Evolutionary conservation across 176 grass and related monocot species (phyloP), one percentile per base, ranked within the genome.

Genomic region (Juncus effusus): DNA sequence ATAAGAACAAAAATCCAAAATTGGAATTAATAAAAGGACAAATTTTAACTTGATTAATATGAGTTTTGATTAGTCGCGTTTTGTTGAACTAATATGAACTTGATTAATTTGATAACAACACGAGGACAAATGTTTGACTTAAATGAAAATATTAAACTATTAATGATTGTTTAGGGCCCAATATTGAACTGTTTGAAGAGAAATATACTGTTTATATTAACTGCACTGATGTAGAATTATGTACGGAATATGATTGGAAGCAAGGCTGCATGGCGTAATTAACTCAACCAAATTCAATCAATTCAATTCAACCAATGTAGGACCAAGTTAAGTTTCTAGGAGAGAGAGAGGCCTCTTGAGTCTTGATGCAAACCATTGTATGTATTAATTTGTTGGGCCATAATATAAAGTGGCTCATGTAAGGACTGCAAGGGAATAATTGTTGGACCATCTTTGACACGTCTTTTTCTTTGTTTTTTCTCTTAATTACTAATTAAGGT

Each of bases 211-310:
- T 47, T 47, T 5, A 47, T 47, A 47, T 47, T 47, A 47, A 47
- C 2, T 47, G 44, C 4, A 47, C 44, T 6, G 19, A 3, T 65
- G 38, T 60, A 56, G 69, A 36, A 58, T 59, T 40, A 59, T 71
- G 67, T 35, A 59, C 38, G 68, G 38, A 71, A 59, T 44, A 28
- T 42, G 38, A 72, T 47, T 60, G 69, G 44, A 72, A 72, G 54
- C 54, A 59, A 15, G 41, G 58, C 44, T 16, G 69, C 42, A 72
- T 72, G 53, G 54, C 69, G 40, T 59, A 58, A 59, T 59, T 53
- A 53, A 72, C 28, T 56, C 54, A 72, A 72, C 58, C 69, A 70
- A 28, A 57, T 54, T 57, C 13, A 10, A 38, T 42, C 45, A 59
- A 8, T 11, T 72, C 42, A 10, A 53, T 72, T 13, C 42, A 38